Evolutionary conservation across 495 filamentous ascomycete species (phyloP).

Genomic region (Glarea lozoyensis): DNA sequence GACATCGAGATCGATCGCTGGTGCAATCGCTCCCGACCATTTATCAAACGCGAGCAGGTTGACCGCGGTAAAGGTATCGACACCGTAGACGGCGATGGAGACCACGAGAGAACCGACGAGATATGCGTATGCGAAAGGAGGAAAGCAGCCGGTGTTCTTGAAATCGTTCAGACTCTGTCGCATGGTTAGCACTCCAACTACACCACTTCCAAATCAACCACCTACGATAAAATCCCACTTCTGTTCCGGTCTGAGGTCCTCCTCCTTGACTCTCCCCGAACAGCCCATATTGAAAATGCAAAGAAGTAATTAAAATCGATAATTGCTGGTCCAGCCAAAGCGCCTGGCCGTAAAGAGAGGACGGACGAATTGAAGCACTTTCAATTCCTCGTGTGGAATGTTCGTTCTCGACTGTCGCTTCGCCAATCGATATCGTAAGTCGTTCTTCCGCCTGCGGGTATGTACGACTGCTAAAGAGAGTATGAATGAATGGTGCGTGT

Average conservation of each 20-base stretch:
- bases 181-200: background rate
- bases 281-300: constrained; percentile 57
- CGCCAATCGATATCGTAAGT: background rate
- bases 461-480: too few relatives aligned
- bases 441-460: background rate
- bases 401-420: background rate
- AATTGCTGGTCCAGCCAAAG: background rate
- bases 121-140: constrained; percentile 73
- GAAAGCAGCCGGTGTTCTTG: constrained; percentile 66
- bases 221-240: constrained; percentile 93
- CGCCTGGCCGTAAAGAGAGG: background rate
- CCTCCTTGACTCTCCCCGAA: constrained; percentile 57
- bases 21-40: constrained; percentile 48
- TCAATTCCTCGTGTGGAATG: background rate
- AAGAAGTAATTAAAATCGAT: constrained; percentile 1
- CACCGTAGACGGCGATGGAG: constrained; percentile 74
- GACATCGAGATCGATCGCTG: constrained; percentile 57
- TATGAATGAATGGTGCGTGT: too few relatives aligned
- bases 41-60: constrained; percentile 76
- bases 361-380: background rate
- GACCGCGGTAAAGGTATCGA: constrained; percentile 88
- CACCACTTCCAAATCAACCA: constrained; percentile 4
- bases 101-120: constrained; percentile 72
- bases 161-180: constrained; percentile 81
- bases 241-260: constrained; percentile 64